Evolutionary conservation across 768 basidiomycete genomes (phyloP), one percentile per base, ranked within the genome.

Genomic region (Mycena rebaudengoi): DNA sequence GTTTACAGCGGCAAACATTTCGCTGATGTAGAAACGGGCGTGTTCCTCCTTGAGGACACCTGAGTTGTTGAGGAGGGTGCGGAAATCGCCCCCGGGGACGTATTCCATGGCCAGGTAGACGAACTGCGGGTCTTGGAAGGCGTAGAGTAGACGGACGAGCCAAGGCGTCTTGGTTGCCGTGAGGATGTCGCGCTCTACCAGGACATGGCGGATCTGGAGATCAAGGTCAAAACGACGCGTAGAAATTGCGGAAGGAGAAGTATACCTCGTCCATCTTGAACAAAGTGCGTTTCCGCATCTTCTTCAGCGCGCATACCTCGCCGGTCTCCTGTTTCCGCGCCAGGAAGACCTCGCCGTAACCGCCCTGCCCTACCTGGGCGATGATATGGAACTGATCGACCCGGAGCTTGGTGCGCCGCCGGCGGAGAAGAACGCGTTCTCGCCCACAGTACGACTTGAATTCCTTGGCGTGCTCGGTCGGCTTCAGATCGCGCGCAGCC

Each of bases 331-430:
- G 91, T 75, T 98, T 98, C 40, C 97, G 83, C 11, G 98, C 98
- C 52, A 99, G 84, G 73, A 92, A 99, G 25, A 99, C 98, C 67
- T 98, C 97, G 6, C 98, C 98, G 77, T 99, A 99, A 3, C 98
- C 98, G 13, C 98, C 98, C 79, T 99, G 98, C 1, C 98, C 98
- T 48, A 99, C 95, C 77, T 99, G 98, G 0, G 96, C 95, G 67
- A 99, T 96, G 75, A 99, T 97, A 72, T 98, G 94, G 78, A 99
- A 99, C 72, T 97, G 94, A 49, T 98, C 95, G 25, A 99, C 88
- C 62, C 89, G 87, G 41, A 99, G 84, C 74, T 98, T 99, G 12
- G 96, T 90, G 35, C 98, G 85, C n/a, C 98, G 86, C 65, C 92
- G 90, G 55, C 98, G 85, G n/a, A 99, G 83, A 8, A 98, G 74